phyloP scores from a whole-genome alignment of 1,284 basidiomycete species.

The Ganoderma meredithae region DNA sequence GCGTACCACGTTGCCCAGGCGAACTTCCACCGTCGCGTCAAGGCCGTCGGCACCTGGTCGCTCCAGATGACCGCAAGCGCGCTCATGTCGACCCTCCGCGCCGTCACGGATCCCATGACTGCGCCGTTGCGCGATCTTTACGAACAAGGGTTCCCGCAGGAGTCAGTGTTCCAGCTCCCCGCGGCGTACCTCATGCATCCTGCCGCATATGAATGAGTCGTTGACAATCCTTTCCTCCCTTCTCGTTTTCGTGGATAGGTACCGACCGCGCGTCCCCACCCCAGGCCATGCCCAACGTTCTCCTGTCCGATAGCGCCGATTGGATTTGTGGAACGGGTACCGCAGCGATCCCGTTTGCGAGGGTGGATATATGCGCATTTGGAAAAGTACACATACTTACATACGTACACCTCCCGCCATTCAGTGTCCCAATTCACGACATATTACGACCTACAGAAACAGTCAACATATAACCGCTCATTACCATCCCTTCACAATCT shows the following conservation, averaged over 20 bases:
- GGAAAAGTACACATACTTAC: conserved; percentile 22
- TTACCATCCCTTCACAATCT: background rate
- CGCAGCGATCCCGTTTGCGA: background rate
- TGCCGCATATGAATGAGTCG: conserved; percentile 4
- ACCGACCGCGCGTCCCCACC: background rate
- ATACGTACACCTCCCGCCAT: background rate
- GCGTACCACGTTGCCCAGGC: conserved; percentile 91
- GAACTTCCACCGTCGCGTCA: conserved; percentile 87
- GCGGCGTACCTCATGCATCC: conserved; percentile 1
- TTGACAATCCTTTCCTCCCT: background rate
- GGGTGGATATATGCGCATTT: background rate
- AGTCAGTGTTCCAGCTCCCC: conserved; percentile 30
- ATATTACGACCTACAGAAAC: conserved; percentile 11
- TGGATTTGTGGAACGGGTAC: background rate
- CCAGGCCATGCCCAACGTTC: background rate
- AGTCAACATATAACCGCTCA: background rate
- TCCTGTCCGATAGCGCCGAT: background rate
- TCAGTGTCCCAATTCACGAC: conserved; percentile 5
- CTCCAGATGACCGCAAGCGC: conserved; percentile 77
- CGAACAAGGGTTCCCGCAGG: conserved; percentile 35
- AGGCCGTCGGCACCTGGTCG: conserved; percentile 86
- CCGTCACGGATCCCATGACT: conserved; percentile 62
- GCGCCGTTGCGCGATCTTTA: conserved; percentile 55
- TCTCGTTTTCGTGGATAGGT: background rate
- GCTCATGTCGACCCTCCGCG: conserved; percentile 65